Base-by-base conservation (phyloP, 148 eudicot genomes). In the Vaccinium macrocarpon region DNA sequence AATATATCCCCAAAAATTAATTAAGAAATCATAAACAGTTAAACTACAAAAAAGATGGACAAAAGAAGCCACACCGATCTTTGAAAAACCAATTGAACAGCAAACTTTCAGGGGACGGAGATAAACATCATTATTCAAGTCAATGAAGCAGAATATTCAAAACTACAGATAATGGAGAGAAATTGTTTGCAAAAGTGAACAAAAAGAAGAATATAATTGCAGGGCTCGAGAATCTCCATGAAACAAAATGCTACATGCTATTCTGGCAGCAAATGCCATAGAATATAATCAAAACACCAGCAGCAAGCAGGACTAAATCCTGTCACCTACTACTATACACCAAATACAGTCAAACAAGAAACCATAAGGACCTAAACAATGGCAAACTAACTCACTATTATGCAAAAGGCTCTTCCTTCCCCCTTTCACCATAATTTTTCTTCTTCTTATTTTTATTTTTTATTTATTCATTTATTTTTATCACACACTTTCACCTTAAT, bases 1-100 rank as follows among this genome's bases (percentile, higher is more conserved):
- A 29, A 72, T 35, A 38, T 10, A 66, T 66, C 8, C 48, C 19
- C 48, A 7, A 32, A 16, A 7, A 32, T 16, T 18, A 72, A 32
- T 15, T 32, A 35, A 27, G 49, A 7, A 16, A 6, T 8, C 49
- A 16, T 6, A 15, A 16, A 35, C n/a, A 15, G 76, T 38, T 32
- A 72, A 72, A 59, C n/a, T 19, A 32, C 49, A 72, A 21, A 72
- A 72, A 72, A 72, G 71, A 64, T 1, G 72, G 72, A 66, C 72
- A 66, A 10, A 66, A n/a, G 35, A 25, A 25, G 35, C 72, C 25
- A 32, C 35, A 25, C 32, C 35, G 11, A 66, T 25, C 72, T 11
- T 23, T 25, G 46, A 5, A 2, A 25, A 21, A 21, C 68, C 68
- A 62, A 21, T 62, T n/a, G n/a, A 62, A n/a, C 27, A 62, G 23